A percentile compares a stretch with the other conserved stretches of the same genome.
These are phyloP conservation scores for Lathyrus oleraceus DNA, from an alignment of 306 rosid genomes.

Conservation along the genomic window DNA sequence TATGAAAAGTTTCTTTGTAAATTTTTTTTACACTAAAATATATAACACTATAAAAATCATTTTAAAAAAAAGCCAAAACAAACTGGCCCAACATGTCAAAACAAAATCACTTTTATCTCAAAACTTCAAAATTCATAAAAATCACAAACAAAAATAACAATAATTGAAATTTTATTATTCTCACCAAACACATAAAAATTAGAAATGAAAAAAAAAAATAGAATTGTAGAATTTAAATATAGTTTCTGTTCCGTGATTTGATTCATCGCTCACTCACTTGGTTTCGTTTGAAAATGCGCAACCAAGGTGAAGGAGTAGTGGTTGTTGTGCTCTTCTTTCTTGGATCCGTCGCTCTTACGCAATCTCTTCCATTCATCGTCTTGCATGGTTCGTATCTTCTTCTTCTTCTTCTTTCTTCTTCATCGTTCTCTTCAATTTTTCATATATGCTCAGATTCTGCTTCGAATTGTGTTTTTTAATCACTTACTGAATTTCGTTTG, in stretches of 20 bases:
- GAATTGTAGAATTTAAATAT: too few species aligned
- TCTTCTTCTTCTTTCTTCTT: neutral
- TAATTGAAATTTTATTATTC: too few species aligned
- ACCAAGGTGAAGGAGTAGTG: neutral
- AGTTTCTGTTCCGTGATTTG: neutral
- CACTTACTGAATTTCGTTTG: neutral
- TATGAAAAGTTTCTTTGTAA: too few species aligned
- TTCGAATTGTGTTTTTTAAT: neutral
- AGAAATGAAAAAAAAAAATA: too few species aligned
- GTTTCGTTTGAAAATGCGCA: slow-evolving; percentile 33
- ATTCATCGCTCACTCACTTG: neutral
- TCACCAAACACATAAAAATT: too few species aligned
- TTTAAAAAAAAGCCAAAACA: too few species aligned
- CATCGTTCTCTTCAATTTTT: neutral
- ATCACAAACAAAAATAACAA: too few species aligned
- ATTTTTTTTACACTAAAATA: too few species aligned
- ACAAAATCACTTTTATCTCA: too few species aligned
- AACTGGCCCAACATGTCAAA: too few species aligned
- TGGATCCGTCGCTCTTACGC: slow-evolving; percentile 32
- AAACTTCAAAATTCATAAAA: too few species aligned
- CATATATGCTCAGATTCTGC: neutral
- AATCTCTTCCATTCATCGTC: slow-evolving; percentile 60
- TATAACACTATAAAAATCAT: too few species aligned
- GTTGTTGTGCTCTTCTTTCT: slow-evolving; percentile 24
- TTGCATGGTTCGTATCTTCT: slow-evolving; percentile 49